Conservation (phyloP, 768 basidiomycete genomes). For the Goffeauzyma gilvescens region DNA sequence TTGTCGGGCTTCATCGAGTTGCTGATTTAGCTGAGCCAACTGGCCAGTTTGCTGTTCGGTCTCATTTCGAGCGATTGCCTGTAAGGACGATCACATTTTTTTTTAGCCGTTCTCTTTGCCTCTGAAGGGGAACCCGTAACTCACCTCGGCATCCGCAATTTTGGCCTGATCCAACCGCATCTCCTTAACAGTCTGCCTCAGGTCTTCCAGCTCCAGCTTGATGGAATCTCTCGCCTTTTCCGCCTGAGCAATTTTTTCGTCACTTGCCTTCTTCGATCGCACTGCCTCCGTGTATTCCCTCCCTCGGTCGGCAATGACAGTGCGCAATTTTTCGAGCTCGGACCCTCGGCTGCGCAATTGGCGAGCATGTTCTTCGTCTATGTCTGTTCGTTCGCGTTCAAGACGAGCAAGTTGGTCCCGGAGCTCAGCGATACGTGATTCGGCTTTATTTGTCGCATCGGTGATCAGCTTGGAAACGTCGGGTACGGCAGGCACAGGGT, state of each 20-base stretch:
- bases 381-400: conserved; percentile 70
- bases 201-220: conserved; percentile 31
- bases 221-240: conserved; percentile 23
- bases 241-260: conserved; percentile 41
- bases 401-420: conserved; percentile 43
- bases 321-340: conserved; percentile 57
- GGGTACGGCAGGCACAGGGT: conserved; percentile 1
- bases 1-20: conserved; percentile 52
- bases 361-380: conserved; percentile 72
- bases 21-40: conserved; percentile 40
- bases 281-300: conserved; percentile 44
- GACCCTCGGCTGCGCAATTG: conserved; percentile 59
- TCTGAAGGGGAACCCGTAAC: conserved; percentile 3
- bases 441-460: conserved; percentile 57
- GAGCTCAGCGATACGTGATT: conserved; percentile 54
- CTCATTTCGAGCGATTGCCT: too few relatives aligned
- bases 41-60: too few relatives aligned
- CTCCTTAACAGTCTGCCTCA: conserved; percentile 34
- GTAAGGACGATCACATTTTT: too few relatives aligned
- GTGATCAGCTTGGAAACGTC: conserved; percentile 45
- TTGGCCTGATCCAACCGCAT: conserved; percentile 32
- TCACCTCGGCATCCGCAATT: conserved; percentile 36
- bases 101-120: conserved; percentile 35
- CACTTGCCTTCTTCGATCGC: conserved; percentile 36
- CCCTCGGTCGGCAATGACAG: conserved; percentile 42